Conservation (phyloP, 371 early-diverging fungal genomes). For the Sporodiniella umbellata region DNA sequence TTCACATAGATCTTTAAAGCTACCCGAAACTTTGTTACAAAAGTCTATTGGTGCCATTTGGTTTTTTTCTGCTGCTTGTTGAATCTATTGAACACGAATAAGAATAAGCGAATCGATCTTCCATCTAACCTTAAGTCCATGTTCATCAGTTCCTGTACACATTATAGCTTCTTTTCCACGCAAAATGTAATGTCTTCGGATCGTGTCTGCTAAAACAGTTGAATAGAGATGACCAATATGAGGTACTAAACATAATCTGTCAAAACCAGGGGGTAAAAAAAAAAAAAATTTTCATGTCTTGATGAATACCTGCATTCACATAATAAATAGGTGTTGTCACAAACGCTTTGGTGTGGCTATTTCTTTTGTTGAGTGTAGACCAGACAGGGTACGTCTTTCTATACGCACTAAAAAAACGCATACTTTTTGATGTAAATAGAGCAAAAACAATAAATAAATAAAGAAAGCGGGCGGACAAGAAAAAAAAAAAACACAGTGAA, state of each 20-base stretch:
- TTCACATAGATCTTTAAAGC: slow-evolving; percentile 74
- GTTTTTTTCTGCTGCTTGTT: slow-evolving; percentile 80
- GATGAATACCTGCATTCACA: slow-evolving; percentile 94
- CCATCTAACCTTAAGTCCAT: slow-evolving; percentile 81
- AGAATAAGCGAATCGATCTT: not conserved
- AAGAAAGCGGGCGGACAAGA: not conserved
- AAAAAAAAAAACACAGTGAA: no score
- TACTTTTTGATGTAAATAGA: slow-evolving; percentile 3
- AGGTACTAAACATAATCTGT: slow-evolving; percentile 55
- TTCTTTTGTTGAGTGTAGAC: not conserved
- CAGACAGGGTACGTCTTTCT: not conserved
- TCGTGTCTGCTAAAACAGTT: slow-evolving; percentile 80
- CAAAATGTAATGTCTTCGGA: slow-evolving; percentile 71
- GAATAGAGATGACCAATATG: slow-evolving; percentile 96
- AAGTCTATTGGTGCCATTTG: slow-evolving; percentile 62
- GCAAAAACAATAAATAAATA: slow-evolving; percentile 1
- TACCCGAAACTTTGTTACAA: slow-evolving; percentile 76
- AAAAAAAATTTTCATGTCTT: not conserved
- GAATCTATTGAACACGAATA: slow-evolving; percentile 62
- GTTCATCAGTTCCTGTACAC: slow-evolving; percentile 94
- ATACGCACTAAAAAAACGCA: slow-evolving; percentile 9
- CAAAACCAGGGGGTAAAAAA: not conserved
- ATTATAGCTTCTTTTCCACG: slow-evolving; percentile 61
- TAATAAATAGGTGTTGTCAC: slow-evolving; percentile 95
- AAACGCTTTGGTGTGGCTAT: slow-evolving; percentile 36